Conservation (phyloP, 2,329 filamentous ascomycete genomes). For the Neophaeococcomyces aloes region DNA sequence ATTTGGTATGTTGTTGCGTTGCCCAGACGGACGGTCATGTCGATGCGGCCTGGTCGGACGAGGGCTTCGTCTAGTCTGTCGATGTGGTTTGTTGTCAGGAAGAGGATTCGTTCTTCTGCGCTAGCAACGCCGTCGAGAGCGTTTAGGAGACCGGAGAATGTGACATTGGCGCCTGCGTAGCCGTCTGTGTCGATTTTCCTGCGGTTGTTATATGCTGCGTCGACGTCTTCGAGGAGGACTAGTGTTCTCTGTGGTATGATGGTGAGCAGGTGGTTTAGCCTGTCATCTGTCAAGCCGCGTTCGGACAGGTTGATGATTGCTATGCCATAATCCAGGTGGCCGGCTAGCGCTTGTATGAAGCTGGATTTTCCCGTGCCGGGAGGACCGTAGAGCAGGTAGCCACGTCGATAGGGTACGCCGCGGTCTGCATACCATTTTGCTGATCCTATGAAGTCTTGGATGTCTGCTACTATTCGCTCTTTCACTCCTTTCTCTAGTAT, state of each 20-base stretch:
- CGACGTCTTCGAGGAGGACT: constrained; percentile 77
- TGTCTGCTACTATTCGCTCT: constrained; percentile 67
- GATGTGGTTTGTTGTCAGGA: constrained; percentile 89
- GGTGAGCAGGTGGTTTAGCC: constrained; percentile 73
- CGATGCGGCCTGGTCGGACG: constrained; percentile 81
- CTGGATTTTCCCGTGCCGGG: constrained; percentile 90
- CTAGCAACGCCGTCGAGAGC: constrained; percentile 86
- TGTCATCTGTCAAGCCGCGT: constrained; percentile 78
- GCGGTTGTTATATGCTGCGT: constrained; percentile 79
- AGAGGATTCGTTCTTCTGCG: constrained; percentile 85
- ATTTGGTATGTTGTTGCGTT: constrained; percentile 82
- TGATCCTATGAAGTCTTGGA: constrained; percentile 68
- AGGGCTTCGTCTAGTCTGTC: constrained; percentile 75
- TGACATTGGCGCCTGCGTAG: constrained; percentile 78
- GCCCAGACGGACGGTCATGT: constrained; percentile 83
- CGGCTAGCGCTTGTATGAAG: constrained; percentile 90
- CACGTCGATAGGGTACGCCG: constrained; percentile 85
- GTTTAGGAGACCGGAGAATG: constrained; percentile 82
- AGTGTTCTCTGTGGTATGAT: constrained; percentile 75
- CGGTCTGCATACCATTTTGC: constrained; percentile 85
- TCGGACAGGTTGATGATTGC: constrained; percentile 88
- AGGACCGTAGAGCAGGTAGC: constrained; percentile 80
- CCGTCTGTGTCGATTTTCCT: constrained; percentile 62
- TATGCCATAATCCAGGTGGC: constrained; percentile 84
- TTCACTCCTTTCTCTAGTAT: constrained; percentile 75